phyloP scores from a whole-genome alignment of 352 stramenopile species.

The Pythium dissimile region DNA sequence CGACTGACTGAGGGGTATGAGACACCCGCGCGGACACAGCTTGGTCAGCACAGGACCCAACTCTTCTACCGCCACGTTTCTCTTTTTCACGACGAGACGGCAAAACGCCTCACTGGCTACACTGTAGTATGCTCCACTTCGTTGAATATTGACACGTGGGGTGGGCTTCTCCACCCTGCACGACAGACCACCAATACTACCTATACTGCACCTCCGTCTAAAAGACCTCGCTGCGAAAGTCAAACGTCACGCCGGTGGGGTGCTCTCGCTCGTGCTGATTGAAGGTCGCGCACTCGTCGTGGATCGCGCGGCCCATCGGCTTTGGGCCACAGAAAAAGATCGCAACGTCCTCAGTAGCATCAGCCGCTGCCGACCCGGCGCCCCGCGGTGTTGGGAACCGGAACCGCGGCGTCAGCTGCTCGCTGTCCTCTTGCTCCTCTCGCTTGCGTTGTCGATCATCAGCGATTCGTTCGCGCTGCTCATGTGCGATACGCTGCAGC shows the following conservation, averaged over 20 bases:
- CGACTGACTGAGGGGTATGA: too few relatives aligned
- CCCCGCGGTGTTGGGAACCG: background rate
- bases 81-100: too few relatives aligned
- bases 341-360: slow-evolving; percentile 54
- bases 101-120: too few relatives aligned
- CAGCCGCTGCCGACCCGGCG: background rate
- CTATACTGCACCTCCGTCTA: too few relatives aligned
- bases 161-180: too few relatives aligned
- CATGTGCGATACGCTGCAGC: slow-evolving; percentile 41
- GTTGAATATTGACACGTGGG: too few relatives aligned
- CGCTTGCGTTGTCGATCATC: background rate
- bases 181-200: too few relatives aligned
- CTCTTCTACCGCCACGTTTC: too few relatives aligned
- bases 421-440: background rate
- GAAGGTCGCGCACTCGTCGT: slow-evolving; percentile 53
- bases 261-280: slow-evolving; percentile 42
- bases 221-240: slow-evolving; percentile 74
- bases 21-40: too few relatives aligned
- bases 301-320: slow-evolving; percentile 46
- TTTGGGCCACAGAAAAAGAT: slow-evolving; percentile 81
- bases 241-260: slow-evolving; percentile 43
- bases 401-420: background rate
- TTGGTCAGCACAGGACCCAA: too few relatives aligned
- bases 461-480: background rate
- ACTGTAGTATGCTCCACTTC: too few relatives aligned